Conservation (phyloP, 2,329 filamentous ascomycete genomes). For the Colletotrichum falcatum region DNA sequence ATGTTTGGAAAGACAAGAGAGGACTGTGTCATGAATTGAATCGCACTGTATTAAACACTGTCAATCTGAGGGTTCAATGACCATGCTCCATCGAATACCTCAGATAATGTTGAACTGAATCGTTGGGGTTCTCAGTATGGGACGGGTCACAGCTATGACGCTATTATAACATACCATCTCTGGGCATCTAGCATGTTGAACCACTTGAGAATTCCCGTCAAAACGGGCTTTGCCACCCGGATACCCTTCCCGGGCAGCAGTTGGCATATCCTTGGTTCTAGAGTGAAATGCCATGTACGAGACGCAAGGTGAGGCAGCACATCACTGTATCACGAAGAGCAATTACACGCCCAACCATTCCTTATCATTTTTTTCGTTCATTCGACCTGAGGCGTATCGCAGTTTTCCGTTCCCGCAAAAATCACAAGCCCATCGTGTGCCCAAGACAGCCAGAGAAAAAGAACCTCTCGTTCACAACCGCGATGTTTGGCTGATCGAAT, state of each 20-base stretch:
- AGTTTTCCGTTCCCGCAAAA: conserved; percentile 42
- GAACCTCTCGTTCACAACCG: conserved; percentile 50
- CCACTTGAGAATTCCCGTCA: neutral
- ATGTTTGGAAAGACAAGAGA: conserved; percentile 28
- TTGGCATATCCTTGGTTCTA: neutral
- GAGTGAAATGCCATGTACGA: no score
- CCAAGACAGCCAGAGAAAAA: conserved; percentile 38
- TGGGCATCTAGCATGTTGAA: neutral
- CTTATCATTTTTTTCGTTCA: conserved; percentile 41
- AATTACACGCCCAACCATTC: conserved; percentile 20
- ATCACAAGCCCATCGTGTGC: conserved; percentile 40
- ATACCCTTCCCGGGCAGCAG: neutral
- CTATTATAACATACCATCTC: neutral
- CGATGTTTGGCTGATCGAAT: conserved; percentile 50
- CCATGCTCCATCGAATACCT: neutral
- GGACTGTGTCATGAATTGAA: neutral
- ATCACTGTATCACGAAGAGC: conserved; percentile 10
- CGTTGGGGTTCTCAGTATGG: neutral
- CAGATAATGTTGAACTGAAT: no score
- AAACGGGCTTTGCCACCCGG: neutral
- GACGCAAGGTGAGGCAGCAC: neutral
- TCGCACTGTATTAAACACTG: conserved; percentile 14
- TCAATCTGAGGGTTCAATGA: neutral
- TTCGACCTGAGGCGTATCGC: conserved; percentile 40
- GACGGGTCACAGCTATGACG: neutral